phyloP scores from a whole-genome alignment of 192 early-diverging fungal genomes.

The Rhizophagus sp. region DNA sequence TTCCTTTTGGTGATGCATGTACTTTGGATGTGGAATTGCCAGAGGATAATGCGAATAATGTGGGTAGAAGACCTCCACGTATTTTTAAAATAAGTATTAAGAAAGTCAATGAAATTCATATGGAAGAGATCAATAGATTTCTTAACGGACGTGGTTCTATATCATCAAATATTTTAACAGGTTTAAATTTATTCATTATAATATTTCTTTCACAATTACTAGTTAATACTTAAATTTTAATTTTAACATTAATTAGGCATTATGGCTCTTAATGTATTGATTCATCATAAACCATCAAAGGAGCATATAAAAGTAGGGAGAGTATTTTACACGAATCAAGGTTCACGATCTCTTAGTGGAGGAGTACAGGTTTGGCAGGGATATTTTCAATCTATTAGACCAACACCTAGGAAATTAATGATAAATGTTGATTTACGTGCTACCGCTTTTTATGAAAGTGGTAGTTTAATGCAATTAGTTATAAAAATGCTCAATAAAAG shows the following conservation, averaged over 20 bases:
- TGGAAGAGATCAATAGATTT: slow-evolving; percentile 59
- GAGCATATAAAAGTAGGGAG: slow-evolving; percentile 69
- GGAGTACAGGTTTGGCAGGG: slow-evolving; percentile 93
- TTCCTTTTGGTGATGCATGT: slow-evolving; percentile 57
- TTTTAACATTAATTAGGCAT: slow-evolving; percentile 37
- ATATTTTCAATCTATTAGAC: slow-evolving; percentile 85
- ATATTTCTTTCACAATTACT: too few species aligned
- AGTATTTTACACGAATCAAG: slow-evolving; percentile 84
- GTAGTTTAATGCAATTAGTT: slow-evolving; percentile 71
- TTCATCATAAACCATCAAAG: slow-evolving; percentile 77
- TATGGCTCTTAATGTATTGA: slow-evolving; percentile 75
- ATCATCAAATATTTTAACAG: slow-evolving; percentile 25
- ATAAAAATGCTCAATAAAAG: slow-evolving; percentile 64
- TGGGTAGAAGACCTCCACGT: slow-evolving; percentile 42
- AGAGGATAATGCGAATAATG: slow-evolving; percentile 39
- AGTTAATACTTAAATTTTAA: too few species aligned
- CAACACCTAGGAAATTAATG: slow-evolving; percentile 49
- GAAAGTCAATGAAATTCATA: slow-evolving; percentile 64
- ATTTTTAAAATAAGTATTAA: slow-evolving; percentile 66
- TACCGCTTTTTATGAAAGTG: slow-evolving; percentile 65
- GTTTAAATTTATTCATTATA: too few species aligned
- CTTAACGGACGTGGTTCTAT: slow-evolving; percentile 39
- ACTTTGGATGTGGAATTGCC: slow-evolving; percentile 58
- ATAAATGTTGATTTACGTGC: slow-evolving; percentile 75
- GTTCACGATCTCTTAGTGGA: slow-evolving; percentile 50